phyloP scores from a whole-genome alignment of 192 early-diverging fungal species.

The Podila verticillata region DNA sequence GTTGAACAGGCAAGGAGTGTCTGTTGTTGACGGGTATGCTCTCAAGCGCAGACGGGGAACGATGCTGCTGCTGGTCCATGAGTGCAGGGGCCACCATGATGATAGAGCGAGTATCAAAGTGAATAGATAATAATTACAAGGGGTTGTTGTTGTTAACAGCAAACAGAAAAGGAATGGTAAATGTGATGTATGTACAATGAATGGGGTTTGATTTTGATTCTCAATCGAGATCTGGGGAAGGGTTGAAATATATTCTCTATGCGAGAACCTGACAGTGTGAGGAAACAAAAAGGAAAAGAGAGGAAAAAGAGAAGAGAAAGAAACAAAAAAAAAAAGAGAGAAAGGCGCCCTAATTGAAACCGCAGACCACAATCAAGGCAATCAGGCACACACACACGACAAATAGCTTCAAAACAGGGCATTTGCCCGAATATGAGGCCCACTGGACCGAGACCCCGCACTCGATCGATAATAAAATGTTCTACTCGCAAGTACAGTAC shows the following conservation, averaged over 20 bases:
- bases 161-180: too few species aligned
- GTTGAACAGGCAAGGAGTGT: not conserved
- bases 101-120: not conserved
- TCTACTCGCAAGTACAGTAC: too few species aligned
- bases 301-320: not conserved
- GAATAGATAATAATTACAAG: too few species aligned
- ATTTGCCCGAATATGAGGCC: too few species aligned
- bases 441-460: too few species aligned
- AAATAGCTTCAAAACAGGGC: too few species aligned
- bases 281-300: not conserved
- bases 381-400: too few species aligned
- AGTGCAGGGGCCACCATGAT: slow-evolving; percentile 1
- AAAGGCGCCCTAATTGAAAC: not conserved
- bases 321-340: not conserved
- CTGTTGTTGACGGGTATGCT: not conserved
- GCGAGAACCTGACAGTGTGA: not conserved
- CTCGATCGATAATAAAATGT: too few species aligned
- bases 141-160: too few species aligned
- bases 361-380: too few species aligned
- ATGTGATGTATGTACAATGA: not conserved
- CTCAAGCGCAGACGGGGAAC: not conserved
- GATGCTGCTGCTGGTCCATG: not conserved
- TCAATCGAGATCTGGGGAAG: not conserved
- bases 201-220: not conserved
- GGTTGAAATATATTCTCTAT: not conserved